Conservation (phyloP, 2,329 filamentous ascomycete species). For the Aspergillus sclerotialis region DNA sequence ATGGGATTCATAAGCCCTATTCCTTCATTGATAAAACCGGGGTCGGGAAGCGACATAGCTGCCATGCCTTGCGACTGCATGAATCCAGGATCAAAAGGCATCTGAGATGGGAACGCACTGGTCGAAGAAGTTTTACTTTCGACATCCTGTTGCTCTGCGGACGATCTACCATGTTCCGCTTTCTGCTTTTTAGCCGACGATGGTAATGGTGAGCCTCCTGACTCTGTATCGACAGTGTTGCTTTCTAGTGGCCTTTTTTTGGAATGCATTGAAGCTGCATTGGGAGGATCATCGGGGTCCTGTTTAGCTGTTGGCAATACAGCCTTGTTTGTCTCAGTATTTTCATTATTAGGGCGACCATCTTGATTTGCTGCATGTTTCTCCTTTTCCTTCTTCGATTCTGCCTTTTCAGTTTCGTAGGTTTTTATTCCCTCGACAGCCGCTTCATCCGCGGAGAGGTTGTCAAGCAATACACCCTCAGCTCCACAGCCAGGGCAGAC, state of each 20-base stretch:
- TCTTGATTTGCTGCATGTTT: constrained; percentile 24
- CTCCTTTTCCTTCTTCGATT: constrained; percentile 38
- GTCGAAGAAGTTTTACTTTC: constrained; percentile 12
- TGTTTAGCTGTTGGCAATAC: constrained; percentile 13
- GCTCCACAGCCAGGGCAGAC: constrained; percentile 86
- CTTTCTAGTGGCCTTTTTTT: constrained; percentile 84
- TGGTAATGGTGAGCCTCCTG: constrained; percentile 32
- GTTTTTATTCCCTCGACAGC: constrained; percentile 69
- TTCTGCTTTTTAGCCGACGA: constrained; percentile 37
- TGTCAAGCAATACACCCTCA: constrained; percentile 87
- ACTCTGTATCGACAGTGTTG: constrained; percentile 47
- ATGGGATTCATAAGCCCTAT: constrained; percentile 37
- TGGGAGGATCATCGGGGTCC: constrained; percentile 23
- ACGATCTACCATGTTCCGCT: constrained; percentile 29
- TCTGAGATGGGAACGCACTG: constrained; percentile 19
- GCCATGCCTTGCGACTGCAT: constrained; percentile 25
- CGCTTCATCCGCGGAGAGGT: constrained; percentile 77
- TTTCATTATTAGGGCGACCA: constrained; percentile 12
- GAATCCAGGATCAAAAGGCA: constrained; percentile 27
- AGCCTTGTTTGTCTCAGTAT: constrained; percentile 8
- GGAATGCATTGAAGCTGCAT: constrained; percentile 33
- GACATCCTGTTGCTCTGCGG: constrained; percentile 4
- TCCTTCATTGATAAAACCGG: constrained; percentile 24
- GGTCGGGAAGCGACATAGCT: constrained; percentile 26
- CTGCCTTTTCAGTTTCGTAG: constrained; percentile 53